Evolutionary conservation across 2,329 filamentous ascomycete species (phyloP).

Genomic region (Fusarium poae): DNA sequence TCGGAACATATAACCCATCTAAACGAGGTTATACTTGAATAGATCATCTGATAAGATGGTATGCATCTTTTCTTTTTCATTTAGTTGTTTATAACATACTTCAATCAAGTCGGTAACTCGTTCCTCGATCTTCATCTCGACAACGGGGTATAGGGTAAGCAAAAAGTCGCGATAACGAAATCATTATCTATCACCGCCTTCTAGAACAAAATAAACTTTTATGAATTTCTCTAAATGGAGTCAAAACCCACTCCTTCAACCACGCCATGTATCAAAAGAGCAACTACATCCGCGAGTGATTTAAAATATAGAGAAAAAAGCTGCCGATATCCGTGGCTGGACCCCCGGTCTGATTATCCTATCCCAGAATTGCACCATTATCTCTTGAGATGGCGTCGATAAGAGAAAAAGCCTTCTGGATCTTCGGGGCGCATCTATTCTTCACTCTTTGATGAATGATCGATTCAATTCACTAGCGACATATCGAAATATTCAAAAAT

Average conservation of each 20-base stretch:
- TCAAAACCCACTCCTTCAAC: constrained; percentile 17
- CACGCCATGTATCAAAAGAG: constrained; percentile 39
- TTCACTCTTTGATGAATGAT: not conserved
- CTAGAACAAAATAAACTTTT: constrained; percentile 28
- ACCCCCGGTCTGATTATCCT: constrained; percentile 13
- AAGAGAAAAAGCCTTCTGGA: constrained; percentile 12
- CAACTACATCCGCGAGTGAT: constrained; percentile 29
- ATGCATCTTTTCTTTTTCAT: too few relatives aligned
- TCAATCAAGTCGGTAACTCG: not conserved
- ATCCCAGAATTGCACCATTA: constrained; percentile 34
- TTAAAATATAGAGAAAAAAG: constrained; percentile 9
- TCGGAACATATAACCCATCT: too few relatives aligned
- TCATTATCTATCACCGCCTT: constrained; percentile 2
- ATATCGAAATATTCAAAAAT: not conserved
- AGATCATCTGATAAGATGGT: too few relatives aligned
- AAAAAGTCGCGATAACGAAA: not conserved
- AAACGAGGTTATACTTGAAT: too few relatives aligned
- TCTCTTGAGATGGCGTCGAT: constrained; percentile 32
- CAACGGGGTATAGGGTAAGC: constrained; percentile 5
- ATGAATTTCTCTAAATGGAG: constrained; percentile 37
- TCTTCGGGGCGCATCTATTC: not conserved
- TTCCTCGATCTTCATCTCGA: not conserved
- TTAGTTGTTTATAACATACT: not conserved
- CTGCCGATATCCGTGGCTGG: constrained; percentile 16
- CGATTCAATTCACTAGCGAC: not conserved